Base-by-base conservation (phyloP, 1,284 basidiomycete genomes). In the Trichosporon sp. region DNA sequence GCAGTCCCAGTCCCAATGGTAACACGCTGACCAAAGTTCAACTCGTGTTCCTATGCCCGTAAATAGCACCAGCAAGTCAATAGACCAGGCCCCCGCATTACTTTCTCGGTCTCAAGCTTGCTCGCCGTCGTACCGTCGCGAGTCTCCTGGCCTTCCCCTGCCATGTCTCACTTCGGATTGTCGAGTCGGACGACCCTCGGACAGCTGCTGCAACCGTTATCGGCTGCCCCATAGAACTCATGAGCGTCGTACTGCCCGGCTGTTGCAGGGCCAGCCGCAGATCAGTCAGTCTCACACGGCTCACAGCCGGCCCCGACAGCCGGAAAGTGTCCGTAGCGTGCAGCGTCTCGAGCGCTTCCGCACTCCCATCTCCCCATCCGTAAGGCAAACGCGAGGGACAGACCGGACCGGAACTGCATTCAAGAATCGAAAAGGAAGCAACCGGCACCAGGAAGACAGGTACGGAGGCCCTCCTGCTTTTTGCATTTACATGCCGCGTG, bases 21-120 rank as follows among this genome's bases (percentile, higher is more conserved):
- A 54, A 54, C 51, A 54, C 51, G 51, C 51, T 16, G 51, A 21
- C 51, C 51, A 54, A 54, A 54, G 51, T 54, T 54, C 19, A 21
- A 10, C 51, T 54, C n/a, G 51, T 10, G 19, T 26, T 54, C 51
- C 51, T 54, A 54, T 54, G 51, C 51, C 26, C 21, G 51, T 10
- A 54, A 54, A 26, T 54, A 46, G 43, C 43, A 46, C 43, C 12
- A 43, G 40, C 4, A 8, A 3, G 16, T n/a, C 4, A 46, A n/a
- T 46, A 40, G 11, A 12, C 38, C 43, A 46, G 43, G 43, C 43
- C 43, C 43, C 43, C 43, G 43, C 8, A 46, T n/a, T 46, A 46
- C 14, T 3, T n/a, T n/a, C 14, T 16, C 43, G 43, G 43, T n/a
- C 43, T 46, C 43, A n/a, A 16, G 43, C 43, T 6, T 6, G 5